Base-by-base conservation (phyloP, 345 rosid species). In the Nephelium lappaceum region DNA sequence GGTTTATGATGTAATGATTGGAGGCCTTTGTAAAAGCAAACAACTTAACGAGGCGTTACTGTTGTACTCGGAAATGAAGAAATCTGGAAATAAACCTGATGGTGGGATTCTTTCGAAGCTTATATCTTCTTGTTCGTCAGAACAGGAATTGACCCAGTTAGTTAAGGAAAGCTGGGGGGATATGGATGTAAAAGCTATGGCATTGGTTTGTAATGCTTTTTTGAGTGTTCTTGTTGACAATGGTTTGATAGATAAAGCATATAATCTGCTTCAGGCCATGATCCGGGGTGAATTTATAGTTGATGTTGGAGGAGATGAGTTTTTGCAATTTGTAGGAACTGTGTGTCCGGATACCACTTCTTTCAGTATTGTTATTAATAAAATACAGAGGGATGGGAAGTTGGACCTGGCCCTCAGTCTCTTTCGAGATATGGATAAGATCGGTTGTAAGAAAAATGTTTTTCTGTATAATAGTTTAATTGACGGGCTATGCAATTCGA, bases 1-100 rank as follows among this genome's bases (percentile, higher is more conserved):
- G 4, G 81, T 89, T 76, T 93, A 87, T 83, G 93, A 95, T 85
- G 95, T 87, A 82, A 74, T 95, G 72, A 86, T 95, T 71, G 92
- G 93, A 66, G 97, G 86, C 36, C 70, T 95, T 14, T 92, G 95
- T 72, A 77, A 64, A 73, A 81, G 75, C 71, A 86, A 86, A 53
- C 88, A 93, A 72, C 86, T 82, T 60, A 86, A 87, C 69, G 86
- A 80, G 82, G 95, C 94, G 51, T 71, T 93, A 68, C 69, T 68
- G 53, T 86, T 93, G 86, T 90, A 87, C 78, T 73, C 82, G 58
- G 91, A 91, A 66, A 93, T 92, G 90, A 93, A 85, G 87, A 81
- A 45, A 63, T 81, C 75, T 31, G 89, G 88, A 53, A 81, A 82
- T 31, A 36, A 57, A 67, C 94, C 98, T 66, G 95, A 95, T 81